Conservation (phyloP, 805 yeast genomes). For the Crinitomyces ghanaensis region DNA sequence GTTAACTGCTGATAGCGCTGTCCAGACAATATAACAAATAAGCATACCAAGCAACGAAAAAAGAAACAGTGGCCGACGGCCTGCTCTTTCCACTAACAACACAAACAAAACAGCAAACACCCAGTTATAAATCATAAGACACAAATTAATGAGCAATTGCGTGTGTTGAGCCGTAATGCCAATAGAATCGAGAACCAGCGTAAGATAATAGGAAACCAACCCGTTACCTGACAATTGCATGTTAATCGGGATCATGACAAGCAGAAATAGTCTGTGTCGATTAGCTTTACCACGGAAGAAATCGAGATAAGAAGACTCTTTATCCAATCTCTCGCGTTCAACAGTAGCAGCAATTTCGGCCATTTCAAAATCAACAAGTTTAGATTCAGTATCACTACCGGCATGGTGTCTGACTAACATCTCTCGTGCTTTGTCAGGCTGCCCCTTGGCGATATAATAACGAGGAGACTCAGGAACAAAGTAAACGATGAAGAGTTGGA, state of each 20-base stretch:
- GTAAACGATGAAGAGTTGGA: conserved; percentile 18
- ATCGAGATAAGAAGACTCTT: not conserved
- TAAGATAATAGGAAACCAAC: conserved; percentile 30
- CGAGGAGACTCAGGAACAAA: conserved; percentile 13
- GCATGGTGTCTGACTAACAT: conserved; percentile 8
- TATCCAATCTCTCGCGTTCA: not conserved
- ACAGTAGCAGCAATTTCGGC: conserved; percentile 5
- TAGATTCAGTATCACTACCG: conserved; percentile 5
- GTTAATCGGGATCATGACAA: not conserved
- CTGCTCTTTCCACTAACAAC: not conserved
- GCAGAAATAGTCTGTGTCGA: conserved; percentile 2
- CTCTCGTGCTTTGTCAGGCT: conserved; percentile 6
- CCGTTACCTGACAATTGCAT: conserved; percentile 10
- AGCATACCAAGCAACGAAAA: conserved; percentile 1
- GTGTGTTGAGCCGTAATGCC: conserved; percentile 32
- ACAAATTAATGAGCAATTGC: conserved; percentile 1
- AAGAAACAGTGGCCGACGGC: not conserved
- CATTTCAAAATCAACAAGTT: conserved; percentile 2
- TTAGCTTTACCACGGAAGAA: not conserved
- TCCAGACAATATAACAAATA: conserved; percentile 1
- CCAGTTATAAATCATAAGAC: not conserved
- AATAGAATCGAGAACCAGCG: conserved; percentile 38
- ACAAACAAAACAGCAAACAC: not conserved
- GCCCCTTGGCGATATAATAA: conserved; percentile 7
- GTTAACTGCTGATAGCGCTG: conserved; percentile 16